Evolutionary conservation across 2,329 filamentous ascomycete species (phyloP).

Genomic region (Pseudogymnoascus sp.): DNA sequence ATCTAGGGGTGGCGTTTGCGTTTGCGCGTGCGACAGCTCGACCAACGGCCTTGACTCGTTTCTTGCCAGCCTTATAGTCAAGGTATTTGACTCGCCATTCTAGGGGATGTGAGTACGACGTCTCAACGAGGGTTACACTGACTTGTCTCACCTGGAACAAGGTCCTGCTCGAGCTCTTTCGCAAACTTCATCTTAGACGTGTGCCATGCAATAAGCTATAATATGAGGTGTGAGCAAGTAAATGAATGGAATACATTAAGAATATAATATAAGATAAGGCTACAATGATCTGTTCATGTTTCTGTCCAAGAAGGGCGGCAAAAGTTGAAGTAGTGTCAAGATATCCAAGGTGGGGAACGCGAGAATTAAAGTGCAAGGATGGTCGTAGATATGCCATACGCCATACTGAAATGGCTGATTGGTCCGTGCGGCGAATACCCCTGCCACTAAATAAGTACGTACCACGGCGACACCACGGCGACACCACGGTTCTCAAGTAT

Average conservation of each 20-base stretch:
- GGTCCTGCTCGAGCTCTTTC: slow-evolving; percentile 75
- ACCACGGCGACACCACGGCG: background rate
- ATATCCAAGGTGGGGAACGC: slow-evolving; percentile 4
- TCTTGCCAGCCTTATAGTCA: slow-evolving; percentile 93
- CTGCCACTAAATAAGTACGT: background rate
- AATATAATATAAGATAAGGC: background rate
- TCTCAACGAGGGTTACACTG: slow-evolving; percentile 1
- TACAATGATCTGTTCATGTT: background rate
- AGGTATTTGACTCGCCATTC: slow-evolving; percentile 93
- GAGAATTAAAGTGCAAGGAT: background rate
- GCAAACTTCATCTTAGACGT: slow-evolving; percentile 50
- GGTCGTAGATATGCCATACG: background rate
- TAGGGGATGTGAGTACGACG: slow-evolving; percentile 24
- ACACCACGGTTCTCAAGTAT: background rate
- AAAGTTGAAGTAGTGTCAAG: slow-evolving; percentile 1
- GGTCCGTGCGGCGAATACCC: background rate
- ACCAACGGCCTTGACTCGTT: slow-evolving; percentile 76
- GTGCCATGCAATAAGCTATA: background rate
- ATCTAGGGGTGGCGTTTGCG: slow-evolving; percentile 43
- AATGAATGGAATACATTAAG: background rate
- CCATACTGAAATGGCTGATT: background rate
- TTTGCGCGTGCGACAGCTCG: slow-evolving; percentile 60
- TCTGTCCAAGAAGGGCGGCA: background rate
- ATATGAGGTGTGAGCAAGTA: background rate
- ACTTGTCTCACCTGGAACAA: slow-evolving; percentile 61